Percentiles rank a stretch among this genome's conserved stretches.
phyloP scores from a whole-genome alignment of 129 eudicot genomes.

The Deinandra increscens region DNA sequence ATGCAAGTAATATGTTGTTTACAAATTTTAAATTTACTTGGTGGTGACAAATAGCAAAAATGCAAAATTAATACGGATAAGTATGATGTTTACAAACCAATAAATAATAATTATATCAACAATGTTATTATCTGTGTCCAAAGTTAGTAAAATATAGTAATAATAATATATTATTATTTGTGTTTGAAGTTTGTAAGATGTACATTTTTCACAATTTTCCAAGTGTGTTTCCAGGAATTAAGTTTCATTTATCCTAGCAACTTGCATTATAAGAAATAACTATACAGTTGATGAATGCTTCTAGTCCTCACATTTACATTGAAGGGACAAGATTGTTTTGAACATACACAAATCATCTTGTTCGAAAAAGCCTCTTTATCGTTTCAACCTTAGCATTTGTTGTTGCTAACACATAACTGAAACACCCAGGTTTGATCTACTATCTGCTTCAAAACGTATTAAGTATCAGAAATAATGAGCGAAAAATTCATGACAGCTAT shows the following conservation, averaged over 20 bases:
- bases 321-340: constrained; percentile 2
- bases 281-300: constrained; percentile 14
- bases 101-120: too few relatives aligned
- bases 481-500: neutral
- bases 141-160: too few relatives aligned
- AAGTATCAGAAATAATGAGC: neutral
- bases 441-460: neutral
- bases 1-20: too few relatives aligned
- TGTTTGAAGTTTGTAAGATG: too few relatives aligned
- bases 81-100: too few relatives aligned
- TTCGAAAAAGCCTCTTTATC: neutral
- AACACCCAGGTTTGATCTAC: neutral
- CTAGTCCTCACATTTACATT: constrained; percentile 15
- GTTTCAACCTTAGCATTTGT: constrained; percentile 5
- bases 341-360: neutral
- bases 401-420: neutral
- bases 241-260: constrained; percentile 4
- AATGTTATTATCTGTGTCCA: too few relatives aligned
- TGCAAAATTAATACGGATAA: too few relatives aligned
- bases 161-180: too few relatives aligned
- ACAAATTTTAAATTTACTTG: too few relatives aligned
- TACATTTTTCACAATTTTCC: too few relatives aligned
- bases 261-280: neutral
- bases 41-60: too few relatives aligned
- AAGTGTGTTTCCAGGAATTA: neutral